Evolutionary conservation across 2,329 filamentous ascomycete genomes (phyloP).

Genomic region (Biscogniauxia mediterranea): DNA sequence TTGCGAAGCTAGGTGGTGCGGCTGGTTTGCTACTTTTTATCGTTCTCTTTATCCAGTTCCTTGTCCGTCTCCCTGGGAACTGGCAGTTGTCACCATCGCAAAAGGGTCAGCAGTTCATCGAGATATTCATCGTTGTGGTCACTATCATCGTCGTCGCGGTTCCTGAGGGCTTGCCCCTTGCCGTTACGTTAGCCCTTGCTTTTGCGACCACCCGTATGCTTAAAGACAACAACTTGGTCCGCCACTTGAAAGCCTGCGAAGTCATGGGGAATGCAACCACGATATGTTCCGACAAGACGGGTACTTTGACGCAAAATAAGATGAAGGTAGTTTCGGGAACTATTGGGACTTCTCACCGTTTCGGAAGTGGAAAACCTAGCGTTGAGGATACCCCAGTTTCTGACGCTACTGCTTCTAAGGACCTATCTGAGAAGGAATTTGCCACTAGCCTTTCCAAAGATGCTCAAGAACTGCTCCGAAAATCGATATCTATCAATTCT

Average conservation of each 20-base stretch:
- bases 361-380: conserved; percentile 41
- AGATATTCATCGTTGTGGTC: conserved; percentile 75
- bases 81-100: conserved; percentile 55
- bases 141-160: conserved; percentile 80
- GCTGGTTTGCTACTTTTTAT: conserved; percentile 80
- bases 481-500: conserved; percentile 65
- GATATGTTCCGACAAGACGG: conserved; percentile 68
- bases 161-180: conserved; percentile 73
- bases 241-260: conserved; percentile 74
- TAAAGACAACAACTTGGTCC: conserved; percentile 74
- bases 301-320: conserved; percentile 66
- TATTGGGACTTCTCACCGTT: conserved; percentile 54
- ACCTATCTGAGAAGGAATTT: conserved; percentile 47
- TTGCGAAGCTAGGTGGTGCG: conserved; percentile 72
- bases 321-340: conserved; percentile 65
- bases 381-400: conserved; percentile 17
- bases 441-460: conserved; percentile 43
- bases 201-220: conserved; percentile 78
- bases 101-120: conserved; percentile 76
- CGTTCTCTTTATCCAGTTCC: conserved; percentile 81
- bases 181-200: conserved; percentile 73
- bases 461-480: conserved; percentile 53
- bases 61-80: conserved; percentile 60
- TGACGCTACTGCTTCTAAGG: conserved; percentile 16
- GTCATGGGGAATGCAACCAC: conserved; percentile 78